A percentile compares a stretch with the other conserved stretches of the same genome.
Conservation (phyloP, 1,139 yeast genomes). For the Hansenula sp. region DNA sequence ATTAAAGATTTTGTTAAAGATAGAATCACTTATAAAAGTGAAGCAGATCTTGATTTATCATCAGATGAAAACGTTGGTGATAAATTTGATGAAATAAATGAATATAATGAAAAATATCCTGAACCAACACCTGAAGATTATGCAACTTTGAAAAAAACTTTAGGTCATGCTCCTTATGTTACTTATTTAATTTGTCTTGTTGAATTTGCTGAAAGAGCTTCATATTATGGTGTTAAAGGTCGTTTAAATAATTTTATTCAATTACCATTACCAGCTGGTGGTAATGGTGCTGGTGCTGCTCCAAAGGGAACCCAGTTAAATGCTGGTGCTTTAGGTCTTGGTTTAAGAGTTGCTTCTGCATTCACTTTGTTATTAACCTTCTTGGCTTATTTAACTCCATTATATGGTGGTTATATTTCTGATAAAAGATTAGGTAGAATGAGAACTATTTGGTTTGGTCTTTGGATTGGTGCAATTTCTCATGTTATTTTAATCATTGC, state of each 20-base stretch:
- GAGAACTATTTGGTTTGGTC: conserved; percentile 56
- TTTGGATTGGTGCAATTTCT: conserved; percentile 55
- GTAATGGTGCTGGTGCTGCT: conserved; percentile 37
- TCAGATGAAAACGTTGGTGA: neutral
- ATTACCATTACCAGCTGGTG: conserved; percentile 43
- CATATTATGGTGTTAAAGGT: conserved; percentile 71
- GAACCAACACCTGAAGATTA: conserved; percentile 3
- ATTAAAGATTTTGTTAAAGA: neutral
- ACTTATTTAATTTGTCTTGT: conserved; percentile 74
- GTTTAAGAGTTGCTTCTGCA: conserved; percentile 63
- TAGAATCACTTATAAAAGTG: too few species aligned
- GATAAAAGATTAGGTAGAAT: conserved; percentile 70
- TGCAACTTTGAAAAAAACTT: neutral
- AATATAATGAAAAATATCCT: neutral
- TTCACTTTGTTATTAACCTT: conserved; percentile 72
- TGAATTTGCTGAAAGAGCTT: conserved; percentile 73
- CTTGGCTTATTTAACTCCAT: conserved; percentile 77
- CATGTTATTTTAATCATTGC: conserved; percentile 61
- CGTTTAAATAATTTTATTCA: conserved; percentile 79
- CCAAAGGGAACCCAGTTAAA: conserved; percentile 32
- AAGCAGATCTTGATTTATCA: too few species aligned
- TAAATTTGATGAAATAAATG: neutral
- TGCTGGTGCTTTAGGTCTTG: conserved; percentile 54
- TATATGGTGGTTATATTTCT: conserved; percentile 67
- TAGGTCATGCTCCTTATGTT: conserved; percentile 35